These are phyloP conservation scores for Orbilia oligospora DNA, from an alignment of 2,329 filamentous ascomycete genomes.

Conservation along the genomic window DNA sequence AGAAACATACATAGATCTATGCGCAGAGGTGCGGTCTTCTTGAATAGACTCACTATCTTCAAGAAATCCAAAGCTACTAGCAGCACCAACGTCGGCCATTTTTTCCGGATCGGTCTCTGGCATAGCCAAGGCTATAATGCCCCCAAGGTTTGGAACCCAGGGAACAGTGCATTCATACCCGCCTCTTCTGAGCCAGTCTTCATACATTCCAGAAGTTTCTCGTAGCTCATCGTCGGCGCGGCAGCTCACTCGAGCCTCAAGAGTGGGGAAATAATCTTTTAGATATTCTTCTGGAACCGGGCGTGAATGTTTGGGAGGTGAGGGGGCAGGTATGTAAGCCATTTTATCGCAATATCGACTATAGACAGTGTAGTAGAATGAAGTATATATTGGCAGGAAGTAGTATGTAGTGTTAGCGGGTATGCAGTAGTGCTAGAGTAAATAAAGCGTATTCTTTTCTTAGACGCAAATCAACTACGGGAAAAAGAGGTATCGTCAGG, in stretches of 20 bases:
- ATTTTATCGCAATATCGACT: too few relatives aligned
- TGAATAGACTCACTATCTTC: neutral
- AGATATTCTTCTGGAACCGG: neutral
- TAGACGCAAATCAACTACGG: too few relatives aligned
- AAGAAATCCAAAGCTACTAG: neutral
- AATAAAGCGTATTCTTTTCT: too few relatives aligned
- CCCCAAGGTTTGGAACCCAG: neutral
- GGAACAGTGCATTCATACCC: neutral
- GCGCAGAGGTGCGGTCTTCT: too few relatives aligned
- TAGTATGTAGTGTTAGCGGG: too few relatives aligned
- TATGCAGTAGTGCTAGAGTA: too few relatives aligned
- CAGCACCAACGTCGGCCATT: neutral
- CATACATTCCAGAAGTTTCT: neutral
- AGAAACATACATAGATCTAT: too few relatives aligned
- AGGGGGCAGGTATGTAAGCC: neutral
- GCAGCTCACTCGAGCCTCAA: neutral
- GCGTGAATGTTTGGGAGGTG: neutral
- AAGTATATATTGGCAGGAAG: too few relatives aligned
- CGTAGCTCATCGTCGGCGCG: neutral
- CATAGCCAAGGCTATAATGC: neutral
- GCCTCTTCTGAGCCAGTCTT: neutral
- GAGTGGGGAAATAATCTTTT: neutral
- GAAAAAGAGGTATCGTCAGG: too few relatives aligned
- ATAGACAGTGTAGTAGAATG: too few relatives aligned
- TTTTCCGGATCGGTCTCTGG: neutral